Evolutionary conservation across 2,329 filamentous ascomycete species (phyloP), one percentile per base, ranked within the genome.

Genomic region (Fusarium avenaceum): DNA sequence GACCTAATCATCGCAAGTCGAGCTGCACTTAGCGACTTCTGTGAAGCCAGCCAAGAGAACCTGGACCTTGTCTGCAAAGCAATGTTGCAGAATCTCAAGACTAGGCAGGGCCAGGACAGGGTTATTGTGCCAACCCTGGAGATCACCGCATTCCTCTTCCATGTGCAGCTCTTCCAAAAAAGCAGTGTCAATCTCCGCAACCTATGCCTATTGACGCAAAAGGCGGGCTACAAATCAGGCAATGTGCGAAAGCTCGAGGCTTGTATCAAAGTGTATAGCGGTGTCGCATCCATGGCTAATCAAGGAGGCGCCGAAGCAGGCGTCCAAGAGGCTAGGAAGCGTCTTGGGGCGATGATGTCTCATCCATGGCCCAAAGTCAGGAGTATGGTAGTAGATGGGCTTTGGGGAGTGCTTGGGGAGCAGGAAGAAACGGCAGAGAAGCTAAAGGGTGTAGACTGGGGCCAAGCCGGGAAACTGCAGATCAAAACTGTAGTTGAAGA

Each of bases 331-430:
- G 91, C 90, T 5, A 78, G 89, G 54, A 89, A 86, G 75, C 92
- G 94, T 76, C 80, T 97, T 40, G 86, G 86, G 0, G 88, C 86
- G 22, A 87, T 97, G 82, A 81, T 97, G 66, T 79, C 88, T 58
- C 95, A 97, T 81, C 92, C 93, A 1, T 97, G 93, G 83, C 93
- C 94, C 7, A 87, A 87, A 73, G 89, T 96, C 70, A 80, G 89
- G 63, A 85, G 79, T 63, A 76, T 83, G 45, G 88, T 87, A 17
- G 83, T 88, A 6, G 89, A 91, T 70, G 86, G 88, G 77, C 75
- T 90, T 33, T 90, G 85, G 86, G 80, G 76, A 19, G 69, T 85
- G 57, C 68, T 80, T 30, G 75, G 74, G 9, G 76, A 74, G 11
- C 58, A 69, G 24, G 76, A 69, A 15, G 70, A 73, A 50, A 65